These are phyloP conservation scores for Calendula officinalis DNA, from an alignment of 129 eudicot species.

Conservation along the genomic window DNA sequence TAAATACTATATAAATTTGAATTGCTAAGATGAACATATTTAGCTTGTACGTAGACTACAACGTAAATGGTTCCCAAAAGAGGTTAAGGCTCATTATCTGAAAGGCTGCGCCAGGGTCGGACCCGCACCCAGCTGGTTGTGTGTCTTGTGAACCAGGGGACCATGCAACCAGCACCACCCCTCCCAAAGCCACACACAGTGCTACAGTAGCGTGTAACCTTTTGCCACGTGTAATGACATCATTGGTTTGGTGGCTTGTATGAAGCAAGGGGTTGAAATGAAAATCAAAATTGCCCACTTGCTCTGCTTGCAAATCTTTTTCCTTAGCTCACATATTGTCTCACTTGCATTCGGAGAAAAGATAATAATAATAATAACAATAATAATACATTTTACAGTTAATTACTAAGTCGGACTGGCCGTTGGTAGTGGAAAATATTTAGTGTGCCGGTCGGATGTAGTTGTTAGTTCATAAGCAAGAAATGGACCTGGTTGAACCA, in stretches of 20 bases:
- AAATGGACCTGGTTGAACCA: too few relatives aligned
- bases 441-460: too few relatives aligned
- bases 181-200: constrained; percentile 23
- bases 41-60: not conserved
- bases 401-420: too few relatives aligned
- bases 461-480: too few relatives aligned
- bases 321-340: constrained; percentile 25
- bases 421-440: too few relatives aligned
- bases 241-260: not conserved
- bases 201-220: not conserved
- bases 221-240: constrained; percentile 11
- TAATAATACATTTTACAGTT: too few relatives aligned
- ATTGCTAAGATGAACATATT: not conserved
- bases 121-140: constrained; percentile 29
- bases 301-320: constrained; percentile 24
- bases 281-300: constrained; percentile 18
- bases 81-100: constrained; percentile 24
- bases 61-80: constrained; percentile 19
- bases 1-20: not conserved
- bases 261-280: not conserved
- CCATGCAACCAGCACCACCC: constrained; percentile 20
- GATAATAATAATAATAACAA: too few relatives aligned
- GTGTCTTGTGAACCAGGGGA: constrained; percentile 34
- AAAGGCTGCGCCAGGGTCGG: constrained; percentile 31
- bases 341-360: constrained; percentile 14